Conservation (phyloP, 148 eudicot species). For the Drosera capensis region DNA sequence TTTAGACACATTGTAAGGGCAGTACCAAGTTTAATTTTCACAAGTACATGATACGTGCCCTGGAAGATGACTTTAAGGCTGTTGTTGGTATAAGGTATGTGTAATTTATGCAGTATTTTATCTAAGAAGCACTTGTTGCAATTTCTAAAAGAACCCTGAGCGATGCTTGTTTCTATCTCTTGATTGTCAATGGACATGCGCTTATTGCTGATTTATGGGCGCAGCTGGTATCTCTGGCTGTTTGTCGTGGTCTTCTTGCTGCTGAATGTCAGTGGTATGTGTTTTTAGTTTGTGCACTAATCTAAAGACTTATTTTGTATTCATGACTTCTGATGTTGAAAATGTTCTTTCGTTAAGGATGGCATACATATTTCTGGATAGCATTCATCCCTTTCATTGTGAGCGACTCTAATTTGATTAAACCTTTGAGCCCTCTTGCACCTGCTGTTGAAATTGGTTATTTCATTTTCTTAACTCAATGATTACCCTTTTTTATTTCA, state of each 20-base stretch:
- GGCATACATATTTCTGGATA: conserved; percentile 99
- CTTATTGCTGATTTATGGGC: too few relatives aligned
- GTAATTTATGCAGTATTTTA: neutral
- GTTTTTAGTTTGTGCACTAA: too few relatives aligned
- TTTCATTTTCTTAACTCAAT: neutral
- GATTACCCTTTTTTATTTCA: conserved; percentile 7
- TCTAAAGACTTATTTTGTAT: too few relatives aligned
- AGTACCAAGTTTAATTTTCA: conserved; percentile 78
- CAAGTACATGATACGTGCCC: too few relatives aligned
- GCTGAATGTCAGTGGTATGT: conserved; percentile 69
- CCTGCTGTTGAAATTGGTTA: neutral
- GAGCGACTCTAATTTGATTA: too few relatives aligned
- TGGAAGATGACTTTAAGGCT: conserved; percentile 81
- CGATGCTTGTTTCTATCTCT: neutral
- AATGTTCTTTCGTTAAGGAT: conserved; percentile 37
- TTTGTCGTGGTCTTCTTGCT: conserved; percentile 77
- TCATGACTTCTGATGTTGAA: neutral
- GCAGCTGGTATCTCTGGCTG: conserved; percentile 98
- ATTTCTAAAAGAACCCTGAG: too few relatives aligned
- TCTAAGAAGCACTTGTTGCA: too few relatives aligned
- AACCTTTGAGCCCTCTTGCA: too few relatives aligned
- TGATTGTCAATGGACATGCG: conserved; percentile 2
- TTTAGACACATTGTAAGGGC: conserved; percentile 12
- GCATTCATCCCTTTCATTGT: conserved; percentile 71
- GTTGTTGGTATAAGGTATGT: conserved; percentile 92